A percentile compares a stretch with the other conserved stretches of the same genome.
Conservation (phyloP, 768 basidiomycete species). For the Strobilomyces confusus region DNA sequence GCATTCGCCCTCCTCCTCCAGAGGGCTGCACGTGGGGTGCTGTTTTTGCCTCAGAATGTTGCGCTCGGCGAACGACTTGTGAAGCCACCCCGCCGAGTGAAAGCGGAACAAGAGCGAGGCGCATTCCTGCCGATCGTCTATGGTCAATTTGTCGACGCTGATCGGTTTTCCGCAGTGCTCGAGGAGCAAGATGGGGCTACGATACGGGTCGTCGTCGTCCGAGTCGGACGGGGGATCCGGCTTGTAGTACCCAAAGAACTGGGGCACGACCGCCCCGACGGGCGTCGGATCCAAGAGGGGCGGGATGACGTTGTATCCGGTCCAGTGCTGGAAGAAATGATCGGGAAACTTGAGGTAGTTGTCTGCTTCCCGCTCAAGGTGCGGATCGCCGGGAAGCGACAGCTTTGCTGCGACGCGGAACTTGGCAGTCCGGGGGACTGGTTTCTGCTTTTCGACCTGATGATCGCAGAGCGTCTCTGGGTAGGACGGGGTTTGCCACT, state of each 20-base stretch:
- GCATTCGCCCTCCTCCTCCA: neutral
- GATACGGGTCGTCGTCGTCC: neutral
- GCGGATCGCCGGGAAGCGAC: constrained; percentile 32
- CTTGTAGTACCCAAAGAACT: constrained; percentile 59
- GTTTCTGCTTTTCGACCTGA: neutral
- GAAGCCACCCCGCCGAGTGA: constrained; percentile 35
- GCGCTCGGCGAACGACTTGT: constrained; percentile 39
- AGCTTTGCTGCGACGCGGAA: constrained; percentile 43
- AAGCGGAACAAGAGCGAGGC: constrained; percentile 37
- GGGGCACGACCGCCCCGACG: constrained; percentile 50
- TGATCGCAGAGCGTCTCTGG: constrained; percentile 15
- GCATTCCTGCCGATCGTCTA: constrained; percentile 39
- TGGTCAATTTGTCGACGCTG: constrained; percentile 15
- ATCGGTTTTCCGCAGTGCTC: constrained; percentile 40
- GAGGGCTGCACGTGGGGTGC: constrained; percentile 30
- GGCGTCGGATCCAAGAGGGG: constrained; percentile 43
- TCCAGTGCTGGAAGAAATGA: constrained; percentile 29
- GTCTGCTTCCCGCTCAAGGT: constrained; percentile 30
- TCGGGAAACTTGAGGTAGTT: constrained; percentile 26
- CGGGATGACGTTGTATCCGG: constrained; percentile 20
- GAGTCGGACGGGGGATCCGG: constrained; percentile 28
- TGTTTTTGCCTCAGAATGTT: constrained; percentile 44
- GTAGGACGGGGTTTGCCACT: constrained; percentile 18
- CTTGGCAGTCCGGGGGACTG: constrained; percentile 28
- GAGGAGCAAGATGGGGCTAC: constrained; percentile 12